Evolutionary conservation across 306 rosid genomes (phyloP), one percentile per base, ranked within the genome.

Genomic region (Pueraria montana): DNA sequence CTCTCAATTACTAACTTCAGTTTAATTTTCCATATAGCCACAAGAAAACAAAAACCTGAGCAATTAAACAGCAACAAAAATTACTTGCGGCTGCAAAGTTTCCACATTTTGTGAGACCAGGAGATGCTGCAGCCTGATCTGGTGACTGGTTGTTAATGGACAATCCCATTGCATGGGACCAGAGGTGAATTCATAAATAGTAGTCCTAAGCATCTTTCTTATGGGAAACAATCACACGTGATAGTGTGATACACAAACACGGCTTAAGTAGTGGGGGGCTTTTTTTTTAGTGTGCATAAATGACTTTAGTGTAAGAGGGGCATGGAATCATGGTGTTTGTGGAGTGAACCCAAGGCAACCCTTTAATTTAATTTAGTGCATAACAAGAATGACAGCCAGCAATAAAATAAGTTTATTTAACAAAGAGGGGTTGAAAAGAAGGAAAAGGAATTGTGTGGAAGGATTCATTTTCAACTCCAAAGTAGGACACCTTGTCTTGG

Each of bases 271-370:
- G 80, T 61, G 84, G 70, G 59, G 75, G 68, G 86, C 84, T n/a
- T 79, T 85, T 89, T 86, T 80, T 86, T 80, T 87, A 86, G 83
- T 86, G 85, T 86, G 43, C 34, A 34, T 34, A 7, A 34, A 53
- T 87, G 95, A 89, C 89, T 87, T 80, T 82, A 20, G 24, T 34
- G 40, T 34, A 79, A 76, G 71, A 87, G 84, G 61, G 84, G 89
- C 86, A 86, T 73, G 88, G 93, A 82, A 88, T 85, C 88, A 85
- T 83, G 81, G 88, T 82, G 86, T 84, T 82, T 82, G 78, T 89
- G 78, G 87, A 86, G 87, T 88, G 89, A 88, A 83, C 89, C 72
- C 52, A 73, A 72, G 87, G 91, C 80, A 89, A 86, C 74, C 83
- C 85, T 79, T 76, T 42, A 84, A 43, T 74, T 34, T 74, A 3